These are phyloP conservation scores for Lactarius hatsudake DNA, from an alignment of 768 basidiomycete species.

Conservation along the genomic window DNA sequence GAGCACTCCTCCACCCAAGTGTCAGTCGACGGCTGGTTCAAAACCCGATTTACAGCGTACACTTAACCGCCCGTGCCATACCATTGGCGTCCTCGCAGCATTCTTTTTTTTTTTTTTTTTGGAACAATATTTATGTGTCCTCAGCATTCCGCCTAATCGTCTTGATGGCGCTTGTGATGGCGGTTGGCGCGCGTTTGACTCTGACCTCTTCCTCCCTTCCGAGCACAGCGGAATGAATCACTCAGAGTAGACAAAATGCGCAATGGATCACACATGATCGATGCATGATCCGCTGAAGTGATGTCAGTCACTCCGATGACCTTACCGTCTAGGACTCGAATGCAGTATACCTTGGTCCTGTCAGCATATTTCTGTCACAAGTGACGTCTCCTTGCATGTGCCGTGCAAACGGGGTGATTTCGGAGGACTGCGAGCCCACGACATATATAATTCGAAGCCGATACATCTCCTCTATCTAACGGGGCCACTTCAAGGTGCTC, in stretches of 20 bases:
- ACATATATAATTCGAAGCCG: neutral
- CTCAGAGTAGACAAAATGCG: neutral
- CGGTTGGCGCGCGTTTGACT: neutral
- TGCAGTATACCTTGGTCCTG: neutral
- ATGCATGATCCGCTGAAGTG: no score
- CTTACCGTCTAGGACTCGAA: neutral
- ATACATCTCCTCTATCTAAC: neutral
- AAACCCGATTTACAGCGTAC: neutral
- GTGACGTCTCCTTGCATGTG: neutral
- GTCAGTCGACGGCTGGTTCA: neutral
- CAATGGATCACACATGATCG: neutral
- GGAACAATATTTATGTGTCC: no score
- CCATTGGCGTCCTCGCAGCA: neutral
- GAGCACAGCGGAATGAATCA: neutral
- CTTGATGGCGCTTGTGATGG: neutral
- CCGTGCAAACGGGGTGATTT: neutral
- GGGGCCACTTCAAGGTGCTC: neutral
- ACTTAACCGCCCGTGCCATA: neutral
- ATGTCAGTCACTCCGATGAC: neutral
- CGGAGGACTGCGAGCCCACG: neutral
- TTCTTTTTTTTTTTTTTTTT: no score
- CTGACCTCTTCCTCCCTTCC: neutral
- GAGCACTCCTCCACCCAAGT: no score
- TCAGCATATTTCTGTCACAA: neutral
- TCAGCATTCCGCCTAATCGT: neutral